These are phyloP conservation scores for Neophaeococcomyces aloes DNA, from an alignment of 2,329 filamentous ascomycete genomes.

Conservation along the genomic window DNA sequence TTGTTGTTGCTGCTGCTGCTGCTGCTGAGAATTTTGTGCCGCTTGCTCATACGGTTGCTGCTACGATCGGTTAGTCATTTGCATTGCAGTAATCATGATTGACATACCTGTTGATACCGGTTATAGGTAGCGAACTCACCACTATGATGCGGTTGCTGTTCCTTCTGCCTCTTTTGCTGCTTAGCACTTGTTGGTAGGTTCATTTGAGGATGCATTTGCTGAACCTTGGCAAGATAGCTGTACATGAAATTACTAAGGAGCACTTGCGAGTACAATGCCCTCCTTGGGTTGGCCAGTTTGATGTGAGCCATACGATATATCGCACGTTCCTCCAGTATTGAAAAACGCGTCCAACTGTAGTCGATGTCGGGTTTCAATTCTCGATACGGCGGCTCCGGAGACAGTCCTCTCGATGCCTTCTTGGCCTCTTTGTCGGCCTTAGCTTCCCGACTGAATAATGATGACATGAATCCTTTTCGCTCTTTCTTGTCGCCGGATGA, in stretches of 20 bases:
- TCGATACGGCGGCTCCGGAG: conserved; percentile 67
- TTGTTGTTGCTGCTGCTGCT: conserved; percentile 11
- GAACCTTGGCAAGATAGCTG: conserved; percentile 94
- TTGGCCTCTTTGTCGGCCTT: conserved; percentile 66
- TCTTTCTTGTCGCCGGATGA: conserved; percentile 61
- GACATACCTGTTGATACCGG: conserved; percentile 36
- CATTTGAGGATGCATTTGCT: conserved; percentile 96
- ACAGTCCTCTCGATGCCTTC: conserved; percentile 62
- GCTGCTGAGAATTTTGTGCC: conserved; percentile 9
- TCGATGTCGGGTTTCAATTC: conserved; percentile 76
- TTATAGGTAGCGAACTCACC: conserved; percentile 38
- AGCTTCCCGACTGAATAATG: conserved; percentile 76
- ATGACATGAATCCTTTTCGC: conserved; percentile 86
- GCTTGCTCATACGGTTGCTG: conserved; percentile 16
- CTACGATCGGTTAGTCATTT: conserved; percentile 8
- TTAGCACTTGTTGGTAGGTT: conserved; percentile 71
- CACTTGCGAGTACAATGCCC: conserved; percentile 86
- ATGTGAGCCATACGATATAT: conserved; percentile 99
- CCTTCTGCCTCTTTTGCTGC: conserved; percentile 45
- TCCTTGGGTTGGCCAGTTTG: conserved; percentile 92
- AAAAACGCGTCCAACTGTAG: conserved; percentile 92
- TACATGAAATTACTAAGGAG: conserved; percentile 99
- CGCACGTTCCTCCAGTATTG: conserved; percentile 86
- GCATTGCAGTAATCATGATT: conserved; percentile 7
- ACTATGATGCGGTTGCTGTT: conserved; percentile 28